Evolutionary conservation across 805 yeast species (phyloP).

Genomic region (Candida silvicultrix): DNA sequence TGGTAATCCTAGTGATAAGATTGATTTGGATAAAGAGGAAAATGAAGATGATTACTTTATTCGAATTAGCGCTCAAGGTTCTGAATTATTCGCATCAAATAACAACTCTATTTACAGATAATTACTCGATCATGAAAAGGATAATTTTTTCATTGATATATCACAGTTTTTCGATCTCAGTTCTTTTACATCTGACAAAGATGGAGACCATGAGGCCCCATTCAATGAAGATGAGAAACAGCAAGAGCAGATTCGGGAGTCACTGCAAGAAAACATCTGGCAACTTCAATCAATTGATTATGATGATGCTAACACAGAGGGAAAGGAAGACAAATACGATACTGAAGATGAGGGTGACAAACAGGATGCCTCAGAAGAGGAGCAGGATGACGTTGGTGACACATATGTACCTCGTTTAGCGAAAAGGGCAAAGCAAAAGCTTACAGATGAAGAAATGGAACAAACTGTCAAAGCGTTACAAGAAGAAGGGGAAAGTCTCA

Average conservation of each 20-base stretch:
- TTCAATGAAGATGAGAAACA: not conserved
- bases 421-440: not conserved
- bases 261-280: too few species aligned
- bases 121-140: slow-evolving; percentile 12
- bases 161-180: slow-evolving; percentile 8
- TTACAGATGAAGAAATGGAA: not conserved
- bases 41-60: not conserved
- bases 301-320: not conserved
- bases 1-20: not conserved
- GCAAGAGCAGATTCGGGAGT: too few species aligned
- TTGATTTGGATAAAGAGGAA: not conserved
- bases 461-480: not conserved
- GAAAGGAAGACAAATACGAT: not conserved
- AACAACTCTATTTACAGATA: slow-evolving; percentile 15
- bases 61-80: not conserved
- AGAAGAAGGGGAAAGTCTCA: not conserved
- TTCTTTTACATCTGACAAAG: not conserved
- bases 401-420: not conserved
- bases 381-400: not conserved
- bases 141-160: slow-evolving; percentile 7
- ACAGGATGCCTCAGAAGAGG: not conserved
- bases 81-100: slow-evolving; percentile 13
- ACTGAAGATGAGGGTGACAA: not conserved
- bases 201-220: not conserved
- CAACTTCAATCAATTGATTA: too few species aligned